Evolutionary conservation across 2,329 filamentous ascomycete species (phyloP).

Genomic region (Cladosporium cucumerinum): DNA sequence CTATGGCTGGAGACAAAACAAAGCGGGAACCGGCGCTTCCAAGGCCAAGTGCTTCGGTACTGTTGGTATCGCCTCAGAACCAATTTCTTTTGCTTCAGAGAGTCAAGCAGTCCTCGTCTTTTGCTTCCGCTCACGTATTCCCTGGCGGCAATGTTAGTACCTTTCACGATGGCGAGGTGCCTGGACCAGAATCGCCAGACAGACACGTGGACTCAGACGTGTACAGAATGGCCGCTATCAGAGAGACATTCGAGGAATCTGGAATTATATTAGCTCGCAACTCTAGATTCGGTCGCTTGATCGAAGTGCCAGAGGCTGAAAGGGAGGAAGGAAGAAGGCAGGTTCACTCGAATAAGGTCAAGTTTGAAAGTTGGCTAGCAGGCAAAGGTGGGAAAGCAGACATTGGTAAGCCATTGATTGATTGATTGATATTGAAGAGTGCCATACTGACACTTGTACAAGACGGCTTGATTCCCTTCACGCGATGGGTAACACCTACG

Average conservation of each 20-base stretch:
- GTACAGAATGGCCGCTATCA: slow-evolving; percentile 79
- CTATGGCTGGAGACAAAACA: slow-evolving; percentile 20
- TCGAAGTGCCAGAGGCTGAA: slow-evolving; percentile 59
- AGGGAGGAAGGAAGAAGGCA: slow-evolving; percentile 63
- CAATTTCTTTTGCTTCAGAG: slow-evolving; percentile 85
- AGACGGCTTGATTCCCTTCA: slow-evolving; percentile 75
- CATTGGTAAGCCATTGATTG: slow-evolving; percentile 49
- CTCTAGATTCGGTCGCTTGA: slow-evolving; percentile 51
- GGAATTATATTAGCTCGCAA: slow-evolving; percentile 73
- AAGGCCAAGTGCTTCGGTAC: slow-evolving; percentile 67
- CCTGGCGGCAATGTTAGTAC: slow-evolving; percentile 81
- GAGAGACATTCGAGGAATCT: slow-evolving; percentile 94
- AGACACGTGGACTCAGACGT: slow-evolving; percentile 68
- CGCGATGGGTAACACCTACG: slow-evolving; percentile 83
- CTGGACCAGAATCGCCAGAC: slow-evolving; percentile 47
- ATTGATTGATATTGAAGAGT: background rate
- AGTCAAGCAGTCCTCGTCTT: slow-evolving; percentile 76
- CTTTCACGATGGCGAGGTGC: slow-evolving; percentile 67
- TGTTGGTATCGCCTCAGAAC: slow-evolving; percentile 82
- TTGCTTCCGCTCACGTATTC: slow-evolving; percentile 91
- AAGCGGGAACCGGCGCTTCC: slow-evolving; percentile 47
- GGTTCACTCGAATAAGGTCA: slow-evolving; percentile 64
- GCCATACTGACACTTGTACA: background rate
- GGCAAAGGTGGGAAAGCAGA: slow-evolving; percentile 61
- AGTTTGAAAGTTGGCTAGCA: slow-evolving; percentile 65